These are phyloP conservation scores for Podaxis rugospora DNA, from an alignment of 768 basidiomycete genomes.

Conservation along the genomic window DNA sequence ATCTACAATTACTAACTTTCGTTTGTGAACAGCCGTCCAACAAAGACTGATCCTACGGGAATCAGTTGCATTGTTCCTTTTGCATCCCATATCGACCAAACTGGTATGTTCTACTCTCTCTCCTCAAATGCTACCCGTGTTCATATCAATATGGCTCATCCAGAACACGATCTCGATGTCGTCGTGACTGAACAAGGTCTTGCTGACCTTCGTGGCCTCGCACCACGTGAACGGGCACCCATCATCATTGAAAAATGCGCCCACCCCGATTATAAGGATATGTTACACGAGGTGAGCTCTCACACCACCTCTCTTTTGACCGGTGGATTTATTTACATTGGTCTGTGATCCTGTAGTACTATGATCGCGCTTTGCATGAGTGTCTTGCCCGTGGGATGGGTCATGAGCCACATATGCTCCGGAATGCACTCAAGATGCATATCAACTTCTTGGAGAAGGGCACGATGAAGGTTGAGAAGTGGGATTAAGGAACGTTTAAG, in stretches of 20 bases:
- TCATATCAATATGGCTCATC: background rate
- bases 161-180: constrained; percentile 45
- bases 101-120: constrained; percentile 25
- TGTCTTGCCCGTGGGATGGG: constrained; percentile 39
- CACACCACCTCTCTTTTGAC: background rate
- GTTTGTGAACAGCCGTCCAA: constrained; percentile 29
- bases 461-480: constrained; percentile 35
- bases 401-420: constrained; percentile 46
- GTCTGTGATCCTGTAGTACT: constrained; percentile 26
- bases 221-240: constrained; percentile 42
- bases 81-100: constrained; percentile 43
- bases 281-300: constrained; percentile 30
- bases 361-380: constrained; percentile 37
- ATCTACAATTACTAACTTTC: background rate
- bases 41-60: constrained; percentile 43
- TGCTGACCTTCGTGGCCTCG: constrained; percentile 41
- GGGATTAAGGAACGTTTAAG: constrained; percentile 23
- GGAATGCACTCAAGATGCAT: constrained; percentile 35
- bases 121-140: background rate
- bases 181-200: constrained; percentile 47
- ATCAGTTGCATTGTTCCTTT: constrained; percentile 49
- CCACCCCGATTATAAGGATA: constrained; percentile 41
- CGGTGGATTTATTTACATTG: background rate
- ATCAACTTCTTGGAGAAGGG: constrained; percentile 31
- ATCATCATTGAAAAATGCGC: constrained; percentile 45